Percentiles rank a stretch among this genome's conserved stretches.
phyloP scores from a whole-genome alignment of 2,329 filamentous ascomycete genomes.

The Exophiala bonariae region DNA sequence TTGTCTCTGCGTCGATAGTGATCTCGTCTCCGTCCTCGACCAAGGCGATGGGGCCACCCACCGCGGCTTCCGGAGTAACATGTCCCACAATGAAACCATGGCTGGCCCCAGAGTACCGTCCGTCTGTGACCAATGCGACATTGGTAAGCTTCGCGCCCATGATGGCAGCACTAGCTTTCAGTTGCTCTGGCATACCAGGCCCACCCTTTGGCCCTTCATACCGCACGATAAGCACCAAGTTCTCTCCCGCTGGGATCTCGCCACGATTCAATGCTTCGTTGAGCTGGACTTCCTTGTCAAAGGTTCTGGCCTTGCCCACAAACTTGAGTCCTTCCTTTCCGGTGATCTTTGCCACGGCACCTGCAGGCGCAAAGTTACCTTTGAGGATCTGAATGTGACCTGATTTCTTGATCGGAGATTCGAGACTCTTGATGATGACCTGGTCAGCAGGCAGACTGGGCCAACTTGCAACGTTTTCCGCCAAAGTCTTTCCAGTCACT shows the following conservation, averaged over 20 bases:
- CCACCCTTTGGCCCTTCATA: constrained; percentile 94
- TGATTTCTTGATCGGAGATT: constrained; percentile 79
- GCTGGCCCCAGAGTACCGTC: constrained; percentile 80
- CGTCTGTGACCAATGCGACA: constrained; percentile 88
- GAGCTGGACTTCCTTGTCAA: constrained; percentile 80
- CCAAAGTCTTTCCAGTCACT: constrained; percentile 80
- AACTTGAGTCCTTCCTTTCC: constrained; percentile 89
- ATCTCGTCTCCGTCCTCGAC: constrained; percentile 78
- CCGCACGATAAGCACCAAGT: constrained; percentile 84
- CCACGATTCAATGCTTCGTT: constrained; percentile 72
- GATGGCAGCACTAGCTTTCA: constrained; percentile 83
- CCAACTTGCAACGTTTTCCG: constrained; percentile 75
- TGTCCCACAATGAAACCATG: constrained; percentile 95
- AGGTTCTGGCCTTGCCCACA: constrained; percentile 77
- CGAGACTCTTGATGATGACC: constrained; percentile 76
- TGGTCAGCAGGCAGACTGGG: constrained; percentile 77
- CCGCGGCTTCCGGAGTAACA: constrained; percentile 85
- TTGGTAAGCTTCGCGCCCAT: constrained; percentile 90
- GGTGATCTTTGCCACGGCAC: constrained; percentile 93
- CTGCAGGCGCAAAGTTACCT: constrained; percentile 84
- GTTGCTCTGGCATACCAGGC: constrained; percentile 93
- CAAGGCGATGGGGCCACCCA: constrained; percentile 83
- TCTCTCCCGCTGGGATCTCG: constrained; percentile 71
- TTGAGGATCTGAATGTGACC: constrained; percentile 87
- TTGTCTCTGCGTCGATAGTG: constrained; percentile 80